Conservation (phyloP, 257 asterid species). For the Cruciata laevipes region DNA sequence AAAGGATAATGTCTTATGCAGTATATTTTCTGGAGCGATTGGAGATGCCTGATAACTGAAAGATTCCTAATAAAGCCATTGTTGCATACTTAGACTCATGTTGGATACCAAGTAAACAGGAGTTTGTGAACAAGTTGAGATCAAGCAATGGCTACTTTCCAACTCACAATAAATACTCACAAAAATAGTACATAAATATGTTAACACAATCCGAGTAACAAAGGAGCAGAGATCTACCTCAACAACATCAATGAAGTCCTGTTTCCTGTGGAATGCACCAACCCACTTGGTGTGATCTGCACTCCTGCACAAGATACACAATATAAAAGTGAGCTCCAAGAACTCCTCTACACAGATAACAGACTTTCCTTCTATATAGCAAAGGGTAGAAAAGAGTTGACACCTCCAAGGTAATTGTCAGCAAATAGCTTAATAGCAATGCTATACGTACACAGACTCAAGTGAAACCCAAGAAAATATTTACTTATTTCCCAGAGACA, state of each 20-base stretch:
- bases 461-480: no score
- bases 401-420: background rate
- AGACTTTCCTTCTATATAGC: background rate
- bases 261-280: slow-evolving; percentile 66
- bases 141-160: background rate
- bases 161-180: background rate
- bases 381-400: background rate
- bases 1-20: background rate
- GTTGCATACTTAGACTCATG: background rate
- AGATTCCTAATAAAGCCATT: background rate
- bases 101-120: background rate
- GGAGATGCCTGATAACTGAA: background rate
- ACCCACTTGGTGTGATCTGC: slow-evolving; percentile 94
- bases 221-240: slow-evolving; percentile 47
- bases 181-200: no score
- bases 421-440: background rate
- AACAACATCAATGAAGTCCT: slow-evolving; percentile 87
- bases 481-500: background rate
- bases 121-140: background rate
- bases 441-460: background rate
- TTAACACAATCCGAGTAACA: background rate
- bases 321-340: background rate
- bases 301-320: slow-evolving; percentile 39
- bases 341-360: background rate
- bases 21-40: background rate